A percentile compares a stretch with the other conserved stretches of the same genome.
Evolutionary conservation across 2,329 filamentous ascomycete species (phyloP).

Genomic region (Graphium sp.): DNA sequence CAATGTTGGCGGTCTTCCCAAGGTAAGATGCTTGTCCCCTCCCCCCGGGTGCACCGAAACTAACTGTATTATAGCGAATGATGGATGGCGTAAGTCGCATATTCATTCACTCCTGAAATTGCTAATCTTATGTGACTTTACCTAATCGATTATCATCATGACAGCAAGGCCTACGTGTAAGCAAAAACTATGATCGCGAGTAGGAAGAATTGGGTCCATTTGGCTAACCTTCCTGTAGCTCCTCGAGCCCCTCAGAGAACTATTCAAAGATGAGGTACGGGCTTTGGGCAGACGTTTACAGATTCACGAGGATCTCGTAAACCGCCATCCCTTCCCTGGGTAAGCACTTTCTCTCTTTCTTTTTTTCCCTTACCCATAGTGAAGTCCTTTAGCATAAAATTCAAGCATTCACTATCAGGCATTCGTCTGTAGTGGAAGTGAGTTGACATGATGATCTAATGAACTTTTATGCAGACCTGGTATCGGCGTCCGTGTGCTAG

Average conservation of each 20-base stretch:
- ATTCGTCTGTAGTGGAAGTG: too few relatives aligned
- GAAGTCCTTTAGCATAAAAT: too few relatives aligned
- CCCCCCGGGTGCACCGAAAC: too few relatives aligned
- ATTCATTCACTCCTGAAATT: too few relatives aligned
- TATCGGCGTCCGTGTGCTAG: slow-evolving; percentile 65
- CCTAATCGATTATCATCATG: not conserved
- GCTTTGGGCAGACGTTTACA: slow-evolving; percentile 13
- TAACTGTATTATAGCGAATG: slow-evolving; percentile 18
- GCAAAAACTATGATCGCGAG: too few relatives aligned
- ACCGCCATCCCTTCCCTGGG: too few relatives aligned
- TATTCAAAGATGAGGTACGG: slow-evolving; percentile 57
- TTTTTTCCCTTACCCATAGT: too few relatives aligned
- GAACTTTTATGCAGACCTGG: slow-evolving; percentile 24
- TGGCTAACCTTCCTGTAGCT: too few relatives aligned
- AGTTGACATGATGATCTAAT: too few relatives aligned
- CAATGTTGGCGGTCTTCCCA: slow-evolving; percentile 53
- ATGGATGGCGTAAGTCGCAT: slow-evolving; percentile 21
- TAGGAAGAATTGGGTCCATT: too few relatives aligned
- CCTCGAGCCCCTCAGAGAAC: slow-evolving; percentile 62
- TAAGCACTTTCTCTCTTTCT: too few relatives aligned
- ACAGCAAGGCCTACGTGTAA: slow-evolving; percentile 6
- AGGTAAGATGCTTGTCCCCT: slow-evolving; percentile 7
- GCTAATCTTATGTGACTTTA: not conserved
- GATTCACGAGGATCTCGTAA: slow-evolving; percentile 15
- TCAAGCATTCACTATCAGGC: too few relatives aligned